These are phyloP conservation scores for Juncus inflexus DNA, from an alignment of 176 grass and related monocot species.

Conservation along the genomic window DNA sequence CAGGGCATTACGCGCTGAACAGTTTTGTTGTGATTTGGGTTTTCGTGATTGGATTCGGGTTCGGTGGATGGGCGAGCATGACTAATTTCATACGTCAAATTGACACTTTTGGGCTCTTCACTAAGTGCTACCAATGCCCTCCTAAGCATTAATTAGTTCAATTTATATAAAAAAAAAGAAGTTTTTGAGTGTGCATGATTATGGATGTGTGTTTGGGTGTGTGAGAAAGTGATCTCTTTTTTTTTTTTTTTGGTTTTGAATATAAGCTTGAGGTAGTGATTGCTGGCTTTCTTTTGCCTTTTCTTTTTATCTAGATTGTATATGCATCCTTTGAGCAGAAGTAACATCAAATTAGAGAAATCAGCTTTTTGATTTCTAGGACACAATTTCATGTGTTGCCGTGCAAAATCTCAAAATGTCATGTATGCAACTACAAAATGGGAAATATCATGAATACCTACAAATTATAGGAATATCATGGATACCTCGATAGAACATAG, in stretches of 20 bases:
- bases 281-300: background rate
- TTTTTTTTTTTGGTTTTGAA: background rate
- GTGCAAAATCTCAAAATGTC: too few species aligned
- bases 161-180: slow-evolving; percentile 23
- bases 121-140: slow-evolving; percentile 93
- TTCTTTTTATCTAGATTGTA: slow-evolving; percentile 2
- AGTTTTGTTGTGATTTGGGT: slow-evolving; percentile 85
- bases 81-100: slow-evolving; percentile 74
- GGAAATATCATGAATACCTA: too few species aligned
- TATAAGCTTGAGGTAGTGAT: slow-evolving; percentile 1
- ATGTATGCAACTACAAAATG: too few species aligned
- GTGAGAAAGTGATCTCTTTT: slow-evolving; percentile 19
- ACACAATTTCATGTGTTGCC: too few species aligned
- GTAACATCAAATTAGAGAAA: background rate
- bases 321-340: slow-evolving; percentile 18
- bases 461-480: too few species aligned
- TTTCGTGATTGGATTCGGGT: slow-evolving; percentile 83
- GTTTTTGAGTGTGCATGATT: slow-evolving; percentile 6
- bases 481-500: too few species aligned
- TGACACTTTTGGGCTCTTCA: slow-evolving; percentile 85
- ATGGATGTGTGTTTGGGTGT: slow-evolving; percentile 6
- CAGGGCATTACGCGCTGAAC: slow-evolving; percentile 51
- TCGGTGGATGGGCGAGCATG: slow-evolving; percentile 91
- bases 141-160: slow-evolving; percentile 50
- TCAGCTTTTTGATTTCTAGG: background rate